Evolutionary conservation across 768 basidiomycete genomes (phyloP).

Genomic region (Tephrocybe rancida): DNA sequence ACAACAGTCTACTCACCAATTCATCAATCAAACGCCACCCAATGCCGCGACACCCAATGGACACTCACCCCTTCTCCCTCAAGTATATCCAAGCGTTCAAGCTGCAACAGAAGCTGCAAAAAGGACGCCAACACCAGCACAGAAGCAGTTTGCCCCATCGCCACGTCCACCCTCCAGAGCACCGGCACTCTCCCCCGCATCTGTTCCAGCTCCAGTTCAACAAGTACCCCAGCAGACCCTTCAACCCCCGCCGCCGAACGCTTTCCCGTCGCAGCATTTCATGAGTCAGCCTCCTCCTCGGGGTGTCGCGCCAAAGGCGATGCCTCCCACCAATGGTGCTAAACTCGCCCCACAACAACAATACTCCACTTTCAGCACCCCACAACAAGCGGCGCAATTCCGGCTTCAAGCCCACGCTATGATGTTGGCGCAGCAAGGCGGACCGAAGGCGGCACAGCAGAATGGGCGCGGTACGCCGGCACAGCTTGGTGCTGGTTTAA

Average conservation of each 20-base stretch:
- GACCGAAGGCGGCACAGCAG: conserved; percentile 15
- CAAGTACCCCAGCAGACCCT: conserved; percentile 15
- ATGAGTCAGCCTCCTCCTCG: conserved; percentile 9
- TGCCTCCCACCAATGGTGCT: not conserved
- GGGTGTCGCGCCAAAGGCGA: not conserved
- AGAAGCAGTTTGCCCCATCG: conserved; percentile 22
- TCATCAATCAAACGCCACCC: conserved; percentile 35
- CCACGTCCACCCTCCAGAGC: conserved; percentile 23
- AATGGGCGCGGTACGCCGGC: conserved; percentile 30
- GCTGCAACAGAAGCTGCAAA: conserved; percentile 34
- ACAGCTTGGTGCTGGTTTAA: conserved; percentile 19
- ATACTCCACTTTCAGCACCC: too few species aligned
- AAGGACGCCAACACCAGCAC: conserved; percentile 38
- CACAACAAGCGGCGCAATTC: not conserved
- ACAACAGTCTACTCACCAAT: conserved; percentile 31
- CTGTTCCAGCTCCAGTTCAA: conserved; percentile 2
- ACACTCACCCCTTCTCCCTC: conserved; percentile 37
- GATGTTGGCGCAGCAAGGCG: conserved; percentile 5
- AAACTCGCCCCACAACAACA: conserved; percentile 6
- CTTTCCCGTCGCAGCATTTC: conserved; percentile 16
- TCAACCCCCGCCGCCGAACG: conserved; percentile 16
- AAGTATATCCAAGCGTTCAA: conserved; percentile 36
- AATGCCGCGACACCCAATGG: conserved; percentile 25
- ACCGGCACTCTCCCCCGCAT: conserved; percentile 16
- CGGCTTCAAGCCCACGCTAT: not conserved